Base-by-base conservation (phyloP, 1,284 basidiomycete species). In the Puccinia brachypodii region DNA sequence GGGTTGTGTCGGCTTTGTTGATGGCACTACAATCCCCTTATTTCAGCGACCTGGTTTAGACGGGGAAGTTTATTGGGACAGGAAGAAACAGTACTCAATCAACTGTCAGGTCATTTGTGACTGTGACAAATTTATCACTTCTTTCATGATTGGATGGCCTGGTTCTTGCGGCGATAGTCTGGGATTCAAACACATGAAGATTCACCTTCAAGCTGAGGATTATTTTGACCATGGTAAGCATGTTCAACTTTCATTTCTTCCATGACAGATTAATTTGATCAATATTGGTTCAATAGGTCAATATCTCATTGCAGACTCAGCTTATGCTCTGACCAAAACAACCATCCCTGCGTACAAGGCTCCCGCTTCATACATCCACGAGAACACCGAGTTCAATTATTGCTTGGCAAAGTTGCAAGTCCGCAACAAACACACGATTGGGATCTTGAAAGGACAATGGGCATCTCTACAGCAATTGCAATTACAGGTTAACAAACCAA, bases 221-320 rank as follows among this genome's bases (percentile, higher is more conserved):
- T 31, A 22, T 38, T 11, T 7, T 31, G 31, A 38, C n/a, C 33
- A 25, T 22, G 25, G 36, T 28, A 28, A 8, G n/a, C n/a, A n/a
- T n/a, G n/a, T n/a, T n/a, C n/a, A n/a, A n/a, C n/a, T n/a, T n/a
- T n/a, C n/a, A n/a, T n/a, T n/a, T n/a, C n/a, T n/a, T n/a, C n/a
- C n/a, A n/a, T n/a, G n/a, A n/a, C n/a, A n/a, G n/a, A n/a, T n/a
- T n/a, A n/a, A n/a, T n/a, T n/a, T n/a, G n/a, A n/a, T n/a, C n/a
- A n/a, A n/a, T n/a, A n/a, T n/a, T n/a, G n/a, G n/a, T n/a, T n/a
- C n/a, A n/a, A n/a, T n/a, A 76, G 75, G 75, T 8, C 40, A 76
- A 66, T 66, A 76, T 31, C 31, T 76, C 13, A 36, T 76, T 9
- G 60, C 75, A 13, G 75, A 66, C 60, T 76, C 75, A 31, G 75